A percentile compares a stretch with the other conserved stretches of the same genome.
These are phyloP conservation scores for Pestalotiopsis fici DNA, from an alignment of 2,329 filamentous ascomycete genomes.

Conservation along the genomic window DNA sequence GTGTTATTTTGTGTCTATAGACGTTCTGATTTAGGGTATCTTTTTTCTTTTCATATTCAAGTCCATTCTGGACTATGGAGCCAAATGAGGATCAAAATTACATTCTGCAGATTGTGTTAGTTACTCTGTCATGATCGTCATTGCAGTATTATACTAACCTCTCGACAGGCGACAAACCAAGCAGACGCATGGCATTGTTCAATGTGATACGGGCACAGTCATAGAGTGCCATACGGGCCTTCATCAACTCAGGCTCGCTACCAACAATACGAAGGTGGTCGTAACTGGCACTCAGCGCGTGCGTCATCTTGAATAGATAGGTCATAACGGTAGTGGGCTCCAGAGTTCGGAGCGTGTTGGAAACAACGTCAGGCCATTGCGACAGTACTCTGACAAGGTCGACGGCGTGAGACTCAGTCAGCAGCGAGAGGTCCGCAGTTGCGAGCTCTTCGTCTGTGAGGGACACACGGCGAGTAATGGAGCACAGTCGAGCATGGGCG, in stretches of 20 bases:
- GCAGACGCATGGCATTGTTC: conserved; percentile 78
- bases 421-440: conserved; percentile 58
- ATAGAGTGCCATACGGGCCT: conserved; percentile 76
- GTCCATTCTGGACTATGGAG: background rate
- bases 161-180: conserved; percentile 79
- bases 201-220: conserved; percentile 74
- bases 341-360: conserved; percentile 81
- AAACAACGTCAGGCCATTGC: conserved; percentile 82
- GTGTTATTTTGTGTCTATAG: background rate
- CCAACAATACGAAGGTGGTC: conserved; percentile 82
- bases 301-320: conserved; percentile 70
- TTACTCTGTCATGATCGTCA: background rate
- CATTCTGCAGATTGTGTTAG: background rate
- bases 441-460: conserved; percentile 38
- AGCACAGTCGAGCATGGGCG: conserved; percentile 63
- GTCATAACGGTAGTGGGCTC: conserved; percentile 70
- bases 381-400: conserved; percentile 72
- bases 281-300: conserved; percentile 77
- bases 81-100: background rate
- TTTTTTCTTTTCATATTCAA: background rate
- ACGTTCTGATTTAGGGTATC: background rate
- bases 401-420: conserved; percentile 59
- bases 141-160: conserved; percentile 31
- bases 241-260: conserved; percentile 71
- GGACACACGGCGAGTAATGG: conserved; percentile 34